Evolutionary conservation across 805 yeast genomes (phyloP).

Genomic region (Hanseniaspora nectarophila): DNA sequence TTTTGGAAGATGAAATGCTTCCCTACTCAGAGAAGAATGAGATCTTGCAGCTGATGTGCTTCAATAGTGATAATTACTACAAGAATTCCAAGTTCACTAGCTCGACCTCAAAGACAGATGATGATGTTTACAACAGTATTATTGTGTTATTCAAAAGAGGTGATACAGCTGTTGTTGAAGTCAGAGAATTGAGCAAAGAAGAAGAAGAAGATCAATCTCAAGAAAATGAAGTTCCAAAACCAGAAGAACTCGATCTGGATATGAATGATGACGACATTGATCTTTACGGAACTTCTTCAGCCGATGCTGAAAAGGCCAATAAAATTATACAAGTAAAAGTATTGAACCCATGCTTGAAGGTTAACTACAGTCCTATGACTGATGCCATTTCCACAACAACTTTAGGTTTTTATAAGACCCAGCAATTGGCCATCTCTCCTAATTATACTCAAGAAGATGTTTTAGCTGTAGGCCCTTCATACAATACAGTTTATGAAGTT

Average conservation of each 20-base stretch:
- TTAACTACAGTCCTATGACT: conserved; percentile 63
- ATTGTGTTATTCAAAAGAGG: conserved; percentile 12
- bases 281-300: conserved; percentile 20
- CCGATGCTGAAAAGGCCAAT: conserved; percentile 14
- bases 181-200: background rate
- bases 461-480: conserved; percentile 58
- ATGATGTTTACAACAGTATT: background rate
- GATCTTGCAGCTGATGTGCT: background rate
- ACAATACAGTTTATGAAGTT: conserved; percentile 45
- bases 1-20: background rate
- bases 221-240: conserved; percentile 23
- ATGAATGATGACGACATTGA: conserved; percentile 27
- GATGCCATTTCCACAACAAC: conserved; percentile 54
- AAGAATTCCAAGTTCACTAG: background rate
- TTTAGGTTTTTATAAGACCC: conserved; percentile 38
- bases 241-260: conserved; percentile 23
- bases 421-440: conserved; percentile 58
- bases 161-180: conserved; percentile 11
- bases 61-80: conserved; percentile 4
- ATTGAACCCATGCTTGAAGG: conserved; percentile 24
- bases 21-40: conserved; percentile 2
- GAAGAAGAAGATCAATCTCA: background rate
- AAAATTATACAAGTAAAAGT: conserved; percentile 7
- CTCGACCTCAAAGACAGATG: background rate
- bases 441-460: conserved; percentile 54